Evolutionary conservation across 2,329 filamentous ascomycete species (phyloP).

Genomic region (Cladophialophora immunda): DNA sequence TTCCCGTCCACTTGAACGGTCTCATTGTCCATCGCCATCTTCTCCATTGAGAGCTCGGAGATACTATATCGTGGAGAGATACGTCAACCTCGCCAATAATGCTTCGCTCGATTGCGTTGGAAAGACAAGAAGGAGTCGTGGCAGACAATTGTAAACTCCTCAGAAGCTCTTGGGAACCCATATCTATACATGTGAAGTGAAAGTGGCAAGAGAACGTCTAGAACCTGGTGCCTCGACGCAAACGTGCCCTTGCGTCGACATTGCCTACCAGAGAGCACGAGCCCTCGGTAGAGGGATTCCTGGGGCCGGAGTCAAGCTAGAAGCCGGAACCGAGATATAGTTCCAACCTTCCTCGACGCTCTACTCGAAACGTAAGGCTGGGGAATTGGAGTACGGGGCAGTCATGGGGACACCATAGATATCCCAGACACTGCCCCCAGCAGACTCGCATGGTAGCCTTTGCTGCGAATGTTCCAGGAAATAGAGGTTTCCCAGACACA

Average conservation of each 20-base stretch:
- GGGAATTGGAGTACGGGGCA: too few relatives aligned
- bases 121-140: not conserved
- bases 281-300: not conserved
- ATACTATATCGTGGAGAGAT: not conserved
- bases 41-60: not conserved
- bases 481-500: too few relatives aligned
- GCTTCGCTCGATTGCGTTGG: too few relatives aligned
- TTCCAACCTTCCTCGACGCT: conserved; percentile 18
- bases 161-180: conserved; percentile 1
- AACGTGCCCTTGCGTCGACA: not conserved
- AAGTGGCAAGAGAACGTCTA: not conserved
- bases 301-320: not conserved
- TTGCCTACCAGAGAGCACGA: not conserved
- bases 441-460: too few relatives aligned
- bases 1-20: not conserved
- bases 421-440: too few relatives aligned
- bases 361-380: too few relatives aligned
- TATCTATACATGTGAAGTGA: not conserved
- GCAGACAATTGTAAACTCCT: not conserved
- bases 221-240: not conserved
- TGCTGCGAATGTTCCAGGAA: too few relatives aligned
- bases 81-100: not conserved
- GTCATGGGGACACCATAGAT: too few relatives aligned
- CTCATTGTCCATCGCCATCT: not conserved
- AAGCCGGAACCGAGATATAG: conserved; percentile 6